These are phyloP conservation scores for Malbranchea zuffiana DNA, from an alignment of 2,329 filamentous ascomycete species.

Conservation along the genomic window DNA sequence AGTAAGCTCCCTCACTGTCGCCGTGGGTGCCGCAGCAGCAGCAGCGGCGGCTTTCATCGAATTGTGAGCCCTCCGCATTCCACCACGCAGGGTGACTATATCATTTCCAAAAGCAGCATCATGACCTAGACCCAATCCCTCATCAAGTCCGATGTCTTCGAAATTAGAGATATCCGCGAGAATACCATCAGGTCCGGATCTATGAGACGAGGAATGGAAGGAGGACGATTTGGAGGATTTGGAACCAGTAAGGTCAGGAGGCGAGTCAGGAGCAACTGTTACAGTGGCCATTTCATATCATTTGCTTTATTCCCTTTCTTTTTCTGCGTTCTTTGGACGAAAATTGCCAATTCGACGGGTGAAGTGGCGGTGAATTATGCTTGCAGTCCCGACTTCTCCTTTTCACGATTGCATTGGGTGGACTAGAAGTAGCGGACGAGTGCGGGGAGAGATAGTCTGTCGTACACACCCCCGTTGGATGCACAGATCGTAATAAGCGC, in stretches of 20 bases:
- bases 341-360: too few relatives aligned
- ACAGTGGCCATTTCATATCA: constrained; percentile 10
- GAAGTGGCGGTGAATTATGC: too few relatives aligned
- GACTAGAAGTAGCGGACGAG: not conserved
- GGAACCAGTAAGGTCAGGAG: constrained; percentile 68
- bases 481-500: too few relatives aligned
- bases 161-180: constrained; percentile 70
- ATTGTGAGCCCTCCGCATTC: constrained; percentile 14
- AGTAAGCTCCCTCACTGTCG: constrained; percentile 19
- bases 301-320: not conserved
- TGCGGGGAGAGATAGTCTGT: too few relatives aligned
- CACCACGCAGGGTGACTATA: constrained; percentile 28
- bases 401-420: not conserved
- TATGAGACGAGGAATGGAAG: constrained; percentile 64
- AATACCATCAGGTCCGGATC: constrained; percentile 56
- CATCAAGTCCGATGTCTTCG: constrained; percentile 82
- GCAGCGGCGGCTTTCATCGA: constrained; percentile 17
- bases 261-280: constrained; percentile 52
- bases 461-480: too few relatives aligned
- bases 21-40: constrained; percentile 18
- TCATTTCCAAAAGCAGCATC: constrained; percentile 27
- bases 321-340: not conserved
- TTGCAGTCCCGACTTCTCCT: not conserved
- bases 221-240: constrained; percentile 89
- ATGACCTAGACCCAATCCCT: constrained; percentile 43